Percentiles rank a stretch among this genome's conserved stretches.
Conservation (phyloP, 306 rosid species). For the Cajanus cajan region DNA sequence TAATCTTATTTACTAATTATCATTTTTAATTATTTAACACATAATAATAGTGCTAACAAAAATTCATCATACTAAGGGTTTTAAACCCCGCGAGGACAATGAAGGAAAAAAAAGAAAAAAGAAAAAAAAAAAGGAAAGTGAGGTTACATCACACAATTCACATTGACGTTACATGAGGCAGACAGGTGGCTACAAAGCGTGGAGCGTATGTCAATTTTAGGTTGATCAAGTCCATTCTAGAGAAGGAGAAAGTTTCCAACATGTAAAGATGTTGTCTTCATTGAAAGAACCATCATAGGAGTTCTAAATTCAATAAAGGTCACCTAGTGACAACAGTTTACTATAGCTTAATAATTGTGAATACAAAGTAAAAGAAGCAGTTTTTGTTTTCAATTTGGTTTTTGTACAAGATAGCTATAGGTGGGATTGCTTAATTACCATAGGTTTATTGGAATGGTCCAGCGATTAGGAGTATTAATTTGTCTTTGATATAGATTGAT, state of each 20-base stretch:
- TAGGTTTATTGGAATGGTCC: background rate
- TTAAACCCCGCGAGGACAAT: background rate
- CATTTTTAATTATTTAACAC: background rate
- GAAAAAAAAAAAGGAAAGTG: background rate
- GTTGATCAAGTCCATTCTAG: background rate
- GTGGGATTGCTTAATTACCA: background rate
- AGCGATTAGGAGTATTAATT: background rate
- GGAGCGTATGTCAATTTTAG: slow-evolving; percentile 10
- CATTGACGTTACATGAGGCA: background rate
- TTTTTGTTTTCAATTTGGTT: background rate
- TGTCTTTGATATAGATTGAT: background rate
- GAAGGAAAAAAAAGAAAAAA: background rate
- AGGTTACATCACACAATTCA: background rate
- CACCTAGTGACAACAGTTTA: background rate
- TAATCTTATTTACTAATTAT: background rate
- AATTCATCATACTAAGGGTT: background rate
- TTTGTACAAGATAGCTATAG: background rate
- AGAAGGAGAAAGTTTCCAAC: background rate
- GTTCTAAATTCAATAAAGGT: background rate
- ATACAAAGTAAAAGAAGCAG: background rate
- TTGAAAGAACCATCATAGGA: background rate
- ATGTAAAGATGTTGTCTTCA: background rate
- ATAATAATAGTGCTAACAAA: background rate
- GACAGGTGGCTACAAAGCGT: slow-evolving; percentile 15
- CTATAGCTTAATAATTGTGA: background rate